A percentile compares a stretch with the other conserved stretches of the same genome.
Conservation (phyloP, 805 yeast genomes). For the Saccharomycopsis sp. region DNA sequence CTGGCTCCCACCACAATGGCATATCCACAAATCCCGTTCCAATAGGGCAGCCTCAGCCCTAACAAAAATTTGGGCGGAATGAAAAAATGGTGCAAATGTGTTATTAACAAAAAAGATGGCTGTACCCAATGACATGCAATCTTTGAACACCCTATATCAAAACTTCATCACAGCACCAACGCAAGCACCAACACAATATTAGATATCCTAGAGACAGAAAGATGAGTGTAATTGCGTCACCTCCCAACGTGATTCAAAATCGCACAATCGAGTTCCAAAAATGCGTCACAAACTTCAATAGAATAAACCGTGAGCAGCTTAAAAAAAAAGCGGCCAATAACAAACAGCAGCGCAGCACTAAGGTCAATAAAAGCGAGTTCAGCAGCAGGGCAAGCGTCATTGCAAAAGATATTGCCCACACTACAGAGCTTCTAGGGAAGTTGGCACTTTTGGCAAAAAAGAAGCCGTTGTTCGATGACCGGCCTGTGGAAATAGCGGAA, state of each 20-base stretch:
- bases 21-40: too few species aligned
- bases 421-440: slow-evolving; percentile 73
- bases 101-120: background rate
- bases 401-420: slow-evolving; percentile 83
- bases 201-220: background rate
- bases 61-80: background rate
- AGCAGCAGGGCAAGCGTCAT: slow-evolving; percentile 67
- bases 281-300: slow-evolving; percentile 73
- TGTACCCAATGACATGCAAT: background rate
- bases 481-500: slow-evolving; percentile 89
- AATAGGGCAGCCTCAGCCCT: background rate
- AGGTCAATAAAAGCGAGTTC: slow-evolving; percentile 51
- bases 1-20: too few species aligned
- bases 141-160: too few species aligned
- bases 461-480: slow-evolving; percentile 88
- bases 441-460: slow-evolving; percentile 79
- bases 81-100: background rate
- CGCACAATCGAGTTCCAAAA: slow-evolving; percentile 88
- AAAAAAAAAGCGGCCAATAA: slow-evolving; percentile 23
- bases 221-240: background rate
- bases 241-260: slow-evolving; percentile 45
- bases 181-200: background rate
- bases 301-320: slow-evolving; percentile 37
- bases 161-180: background rate
- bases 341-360: slow-evolving; percentile 26